A percentile compares a stretch with the other conserved stretches of the same genome.
phyloP scores from a whole-genome alignment of 805 yeast genomes.

The Candida endomychidarum region DNA sequence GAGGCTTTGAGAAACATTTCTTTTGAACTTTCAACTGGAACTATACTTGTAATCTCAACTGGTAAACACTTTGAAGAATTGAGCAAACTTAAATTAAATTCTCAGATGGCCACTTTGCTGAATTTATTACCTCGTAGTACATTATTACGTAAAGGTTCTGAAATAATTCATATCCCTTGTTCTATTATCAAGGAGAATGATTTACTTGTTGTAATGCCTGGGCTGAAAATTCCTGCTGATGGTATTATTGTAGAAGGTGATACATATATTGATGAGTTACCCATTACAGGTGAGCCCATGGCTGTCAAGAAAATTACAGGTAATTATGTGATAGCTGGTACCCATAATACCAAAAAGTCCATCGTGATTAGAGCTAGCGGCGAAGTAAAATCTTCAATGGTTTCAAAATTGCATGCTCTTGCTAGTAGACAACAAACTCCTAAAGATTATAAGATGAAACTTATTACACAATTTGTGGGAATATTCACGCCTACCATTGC shows the following conservation, averaged over 20 bases:
- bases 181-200: constrained; percentile 10
- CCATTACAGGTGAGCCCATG: constrained; percentile 11
- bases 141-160: constrained; percentile 2
- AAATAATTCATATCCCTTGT: constrained; percentile 9
- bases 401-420: constrained; percentile 4
- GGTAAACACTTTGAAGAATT: constrained; percentile 9
- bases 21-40: constrained; percentile 11
- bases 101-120: constrained; percentile 10
- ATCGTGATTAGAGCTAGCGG: constrained; percentile 5
- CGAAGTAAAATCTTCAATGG: constrained; percentile 3
- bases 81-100: constrained; percentile 9
- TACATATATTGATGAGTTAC: constrained; percentile 9
- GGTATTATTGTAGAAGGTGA: constrained; percentile 8
- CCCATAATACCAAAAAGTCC: constrained; percentile 7
- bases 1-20: constrained; percentile 7
- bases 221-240: constrained; percentile 12
- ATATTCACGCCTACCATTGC: constrained; percentile 9
- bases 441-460: constrained; percentile 4
- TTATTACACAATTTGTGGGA: constrained; percentile 2
- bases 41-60: constrained; percentile 7
- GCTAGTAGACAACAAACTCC: background rate
- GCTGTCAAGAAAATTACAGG: constrained; percentile 7
- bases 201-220: constrained; percentile 10
- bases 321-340: constrained; percentile 9
- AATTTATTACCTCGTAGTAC: constrained; percentile 9